Evolutionary conservation across 2,329 filamentous ascomycete species (phyloP).

Genomic region (Albophoma yamanashiensis): DNA sequence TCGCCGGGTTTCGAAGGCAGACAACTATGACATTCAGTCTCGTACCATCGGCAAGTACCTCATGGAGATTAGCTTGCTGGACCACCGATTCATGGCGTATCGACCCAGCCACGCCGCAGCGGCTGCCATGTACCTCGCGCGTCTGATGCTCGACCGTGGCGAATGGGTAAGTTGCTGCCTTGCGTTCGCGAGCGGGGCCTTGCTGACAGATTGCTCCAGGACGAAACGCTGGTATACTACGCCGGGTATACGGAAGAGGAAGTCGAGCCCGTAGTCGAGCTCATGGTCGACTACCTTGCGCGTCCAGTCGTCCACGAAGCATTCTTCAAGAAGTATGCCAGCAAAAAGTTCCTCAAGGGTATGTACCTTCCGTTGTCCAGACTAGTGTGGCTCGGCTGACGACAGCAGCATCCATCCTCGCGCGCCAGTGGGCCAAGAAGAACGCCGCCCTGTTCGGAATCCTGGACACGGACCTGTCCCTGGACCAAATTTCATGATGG

Average conservation of each 20-base stretch:
- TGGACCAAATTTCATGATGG: slow-evolving; percentile 34
- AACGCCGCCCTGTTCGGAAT: slow-evolving; percentile 50
- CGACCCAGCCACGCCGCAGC: slow-evolving; percentile 85
- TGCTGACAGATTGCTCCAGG: slow-evolving; percentile 36
- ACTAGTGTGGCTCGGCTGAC: slow-evolving; percentile 8
- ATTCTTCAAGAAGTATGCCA: slow-evolving; percentile 99
- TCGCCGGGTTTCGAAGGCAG: slow-evolving; percentile 94
- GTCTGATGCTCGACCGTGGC: slow-evolving; percentile 81
- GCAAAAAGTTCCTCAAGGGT: slow-evolving; percentile 99
- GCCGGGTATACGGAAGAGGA: slow-evolving; percentile 89
- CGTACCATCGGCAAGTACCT: slow-evolving; percentile 96
- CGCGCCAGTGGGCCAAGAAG: slow-evolving; percentile 88
- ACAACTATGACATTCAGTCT: slow-evolving; percentile 98
- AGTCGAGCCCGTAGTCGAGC: slow-evolving; percentile 79
- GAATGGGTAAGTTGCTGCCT: slow-evolving; percentile 59
- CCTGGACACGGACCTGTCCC: slow-evolving; percentile 33
- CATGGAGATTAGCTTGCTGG: slow-evolving; percentile 91
- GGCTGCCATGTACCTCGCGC: slow-evolving; percentile 88
- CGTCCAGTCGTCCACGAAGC: slow-evolving; percentile 87
- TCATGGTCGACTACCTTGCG: slow-evolving; percentile 95
- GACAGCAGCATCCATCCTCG: slow-evolving; percentile 69
- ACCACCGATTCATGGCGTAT: slow-evolving; percentile 86
- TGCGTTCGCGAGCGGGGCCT: slow-evolving; percentile 2
- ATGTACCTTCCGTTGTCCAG: slow-evolving; percentile 22
- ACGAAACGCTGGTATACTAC: slow-evolving; percentile 79